Evolutionary conservation across 257 asterid genomes (phyloP).

Genomic region (Plantago ovata): DNA sequence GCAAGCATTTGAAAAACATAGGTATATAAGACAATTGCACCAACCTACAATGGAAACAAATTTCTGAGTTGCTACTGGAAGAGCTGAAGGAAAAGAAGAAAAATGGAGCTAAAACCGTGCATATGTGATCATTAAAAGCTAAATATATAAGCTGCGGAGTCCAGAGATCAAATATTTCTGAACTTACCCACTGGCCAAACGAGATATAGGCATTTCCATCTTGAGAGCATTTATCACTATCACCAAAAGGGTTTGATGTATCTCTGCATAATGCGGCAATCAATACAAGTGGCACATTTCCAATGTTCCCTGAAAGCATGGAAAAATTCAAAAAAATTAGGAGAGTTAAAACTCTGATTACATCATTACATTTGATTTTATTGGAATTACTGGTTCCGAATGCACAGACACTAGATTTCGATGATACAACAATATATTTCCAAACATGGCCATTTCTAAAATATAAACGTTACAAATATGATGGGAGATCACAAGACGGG

Average conservation of each 20-base stretch:
- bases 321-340: constrained; percentile 12
- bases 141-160: constrained; percentile 7
- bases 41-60: constrained; percentile 58
- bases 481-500: no score
- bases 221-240: constrained; percentile 60
- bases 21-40: constrained; percentile 90
- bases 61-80: constrained; percentile 12
- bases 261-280: constrained; percentile 93
- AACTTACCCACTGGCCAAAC: constrained; percentile 96
- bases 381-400: no score
- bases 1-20: constrained; percentile 91
- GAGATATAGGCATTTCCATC: constrained; percentile 99
- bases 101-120: constrained; percentile 6
- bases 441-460: neutral
- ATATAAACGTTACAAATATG: neutral
- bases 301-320: constrained; percentile 75
- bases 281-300: constrained; percentile 95
- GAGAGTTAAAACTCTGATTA: constrained; percentile 5
- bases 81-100: neutral
- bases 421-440: no score
- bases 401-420: no score
- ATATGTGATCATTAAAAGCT: constrained; percentile 5
- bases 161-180: constrained; percentile 10
- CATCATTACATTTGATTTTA: neutral
- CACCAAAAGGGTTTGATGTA: constrained; percentile 89